Evolutionary conservation across 2,329 filamentous ascomycete species (phyloP).

Genomic region (Xylariaceae sp.): DNA sequence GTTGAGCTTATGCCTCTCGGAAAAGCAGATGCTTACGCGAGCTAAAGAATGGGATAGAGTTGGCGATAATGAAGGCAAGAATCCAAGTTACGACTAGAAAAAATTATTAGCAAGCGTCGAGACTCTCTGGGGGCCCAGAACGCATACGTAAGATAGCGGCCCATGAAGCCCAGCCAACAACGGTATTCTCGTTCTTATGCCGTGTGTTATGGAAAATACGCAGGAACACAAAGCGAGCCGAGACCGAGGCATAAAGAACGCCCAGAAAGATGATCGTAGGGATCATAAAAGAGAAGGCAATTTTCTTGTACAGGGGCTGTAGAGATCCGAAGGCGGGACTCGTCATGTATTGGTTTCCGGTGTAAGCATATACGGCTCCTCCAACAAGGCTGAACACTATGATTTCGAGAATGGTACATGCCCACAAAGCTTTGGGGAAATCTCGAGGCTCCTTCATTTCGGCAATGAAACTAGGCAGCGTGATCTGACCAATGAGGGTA

Average conservation of each 20-base stretch:
- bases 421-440: slow-evolving; percentile 92
- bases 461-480: slow-evolving; percentile 90
- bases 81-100: slow-evolving; percentile 71
- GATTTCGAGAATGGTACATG: slow-evolving; percentile 86
- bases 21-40: slow-evolving; percentile 57
- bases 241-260: slow-evolving; percentile 88
- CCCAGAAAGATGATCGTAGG: slow-evolving; percentile 93
- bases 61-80: slow-evolving; percentile 89
- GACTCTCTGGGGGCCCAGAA: slow-evolving; percentile 18
- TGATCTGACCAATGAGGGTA: slow-evolving; percentile 95
- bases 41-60: slow-evolving; percentile 92
- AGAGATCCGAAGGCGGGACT: slow-evolving; percentile 87
- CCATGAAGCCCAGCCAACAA: slow-evolving; percentile 83
- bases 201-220: slow-evolving; percentile 79
- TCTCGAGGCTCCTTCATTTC: slow-evolving; percentile 85
- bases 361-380: slow-evolving; percentile 82
- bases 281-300: slow-evolving; percentile 94
- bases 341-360: slow-evolving; percentile 87
- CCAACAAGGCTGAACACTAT: slow-evolving; percentile 87
- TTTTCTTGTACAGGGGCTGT: slow-evolving; percentile 80
- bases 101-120: slow-evolving; percentile 3
- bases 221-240: slow-evolving; percentile 91
- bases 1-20: too few species aligned
- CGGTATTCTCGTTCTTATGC: slow-evolving; percentile 82
- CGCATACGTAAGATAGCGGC: slow-evolving; percentile 68